phyloP scores from a whole-genome alignment of 352 stramenopile genomes.

The Blastocystis sp. region DNA sequence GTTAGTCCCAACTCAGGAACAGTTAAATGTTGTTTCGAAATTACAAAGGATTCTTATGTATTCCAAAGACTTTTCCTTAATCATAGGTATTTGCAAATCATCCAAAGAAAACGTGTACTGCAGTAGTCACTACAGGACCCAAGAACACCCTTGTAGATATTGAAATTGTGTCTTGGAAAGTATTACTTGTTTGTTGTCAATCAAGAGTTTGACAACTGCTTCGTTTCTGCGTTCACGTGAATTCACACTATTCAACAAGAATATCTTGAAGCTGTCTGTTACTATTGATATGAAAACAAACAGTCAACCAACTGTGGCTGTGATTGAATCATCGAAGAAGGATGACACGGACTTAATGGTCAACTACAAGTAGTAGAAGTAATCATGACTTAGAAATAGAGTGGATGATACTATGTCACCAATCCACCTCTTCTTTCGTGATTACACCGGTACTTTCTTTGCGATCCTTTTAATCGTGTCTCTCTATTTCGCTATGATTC shows the following conservation, averaged over 20 bases:
- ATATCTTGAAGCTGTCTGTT: background rate
- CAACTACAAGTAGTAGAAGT: slow-evolving; percentile 23
- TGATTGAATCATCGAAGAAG: background rate
- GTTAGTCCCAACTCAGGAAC: background rate
- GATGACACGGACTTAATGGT: slow-evolving; percentile 30
- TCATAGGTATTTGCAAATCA: background rate
- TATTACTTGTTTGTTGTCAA: slow-evolving; percentile 32
- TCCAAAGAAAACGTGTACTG: slow-evolving; percentile 5
- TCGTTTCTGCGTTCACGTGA: background rate
- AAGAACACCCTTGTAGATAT: background rate
- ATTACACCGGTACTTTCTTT: slow-evolving; percentile 35
- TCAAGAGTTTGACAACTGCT: background rate
- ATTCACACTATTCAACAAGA: background rate
- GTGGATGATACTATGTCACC: slow-evolving; percentile 39
- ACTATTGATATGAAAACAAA: slow-evolving; percentile 13
- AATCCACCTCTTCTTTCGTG: slow-evolving; percentile 41
- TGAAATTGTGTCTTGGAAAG: slow-evolving; percentile 29
- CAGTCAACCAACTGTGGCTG: background rate
- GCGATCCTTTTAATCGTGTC: background rate
- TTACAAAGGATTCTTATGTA: slow-evolving; percentile 2
- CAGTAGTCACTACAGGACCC: background rate
- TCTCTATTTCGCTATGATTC: slow-evolving; percentile 18
- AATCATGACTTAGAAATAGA: background rate
- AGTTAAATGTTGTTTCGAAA: background rate
- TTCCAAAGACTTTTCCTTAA: background rate